phyloP scores from a whole-genome alignment of 352 stramenopile species.

The Phytophthora brassicae region DNA sequence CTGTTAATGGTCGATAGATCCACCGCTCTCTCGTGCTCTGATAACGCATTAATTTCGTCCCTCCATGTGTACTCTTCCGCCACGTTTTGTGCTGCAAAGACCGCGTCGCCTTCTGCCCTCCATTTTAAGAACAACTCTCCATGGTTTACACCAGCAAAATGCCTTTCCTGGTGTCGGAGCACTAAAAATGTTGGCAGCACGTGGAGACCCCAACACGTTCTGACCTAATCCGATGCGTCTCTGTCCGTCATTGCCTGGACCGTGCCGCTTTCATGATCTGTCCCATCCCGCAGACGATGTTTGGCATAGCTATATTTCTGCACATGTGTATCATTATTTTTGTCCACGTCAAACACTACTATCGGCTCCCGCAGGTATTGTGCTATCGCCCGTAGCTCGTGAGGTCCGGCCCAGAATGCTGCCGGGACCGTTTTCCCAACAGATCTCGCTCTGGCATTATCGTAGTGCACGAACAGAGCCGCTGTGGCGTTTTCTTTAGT shows the following conservation, averaged over 20 bases:
- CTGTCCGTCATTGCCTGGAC: background rate
- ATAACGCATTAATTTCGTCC: too few species aligned
- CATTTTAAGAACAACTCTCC: background rate
- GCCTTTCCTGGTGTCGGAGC: background rate
- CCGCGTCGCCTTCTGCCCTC: background rate
- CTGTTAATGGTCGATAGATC: too few species aligned
- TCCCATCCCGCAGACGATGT: too few species aligned
- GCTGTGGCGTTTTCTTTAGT: background rate
- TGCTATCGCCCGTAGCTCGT: background rate
- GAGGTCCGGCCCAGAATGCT: background rate
- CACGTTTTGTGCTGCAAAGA: too few species aligned
- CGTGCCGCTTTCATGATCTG: background rate
- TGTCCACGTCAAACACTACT: background rate
- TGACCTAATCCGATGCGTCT: background rate
- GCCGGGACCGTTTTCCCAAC: background rate
- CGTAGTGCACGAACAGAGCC: background rate
- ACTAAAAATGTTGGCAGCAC: background rate
- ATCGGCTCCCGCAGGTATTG: background rate
- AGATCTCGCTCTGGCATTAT: background rate
- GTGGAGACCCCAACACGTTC: background rate
- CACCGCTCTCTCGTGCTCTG: too few species aligned
- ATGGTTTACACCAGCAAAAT: background rate
- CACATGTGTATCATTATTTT: background rate
- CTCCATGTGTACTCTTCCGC: too few species aligned
- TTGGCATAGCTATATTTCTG: background rate